Evolutionary conservation across 257 asterid species (phyloP), one percentile per base, ranked within the genome.

Genomic region (Plantago major): DNA sequence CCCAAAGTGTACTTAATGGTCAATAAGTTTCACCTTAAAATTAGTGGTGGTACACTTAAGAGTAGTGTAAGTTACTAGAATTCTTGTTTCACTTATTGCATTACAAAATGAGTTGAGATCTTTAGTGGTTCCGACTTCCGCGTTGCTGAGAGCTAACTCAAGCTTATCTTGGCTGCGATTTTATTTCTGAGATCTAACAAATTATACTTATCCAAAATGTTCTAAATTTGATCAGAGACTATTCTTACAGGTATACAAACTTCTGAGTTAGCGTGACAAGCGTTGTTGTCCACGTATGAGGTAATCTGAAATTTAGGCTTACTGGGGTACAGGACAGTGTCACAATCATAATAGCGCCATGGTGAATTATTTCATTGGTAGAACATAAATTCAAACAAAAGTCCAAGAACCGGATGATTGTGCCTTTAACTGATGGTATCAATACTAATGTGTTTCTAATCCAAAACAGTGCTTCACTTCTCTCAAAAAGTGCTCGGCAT

Each of bases 381-480:
- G 30, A 42, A 56, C 11, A 50, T 42, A 16, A 38, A 33, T 45
- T 26, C 28, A n/a, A 45, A 30, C 16, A 46, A 26, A 61, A 10
- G 46, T 12, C 22, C 28, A 11, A 55, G 33, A 11, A 16, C 16
- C n/a, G 9, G 12, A 12, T 33, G 40, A 4, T 33, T 33, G 40
- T 33, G 0, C 3, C 40, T 33, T 9, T 28, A 19, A 50, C 26
- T 9, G 37, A 50, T 50, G 56, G 33, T 22, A 18, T 18, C 55
- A 49, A n/a, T 16, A 46, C 51, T 48, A 42, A 79, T 71, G 46
- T 14, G 60, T 53, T 65, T 46, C 26, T 46, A 10, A 57, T 37
- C 49, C 46, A 47, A 3, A 69, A 79, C 86, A 86, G 95, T 86
- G n/a, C 83, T 52, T 90, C 95, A n/a, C 88, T 86, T 55, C 64